Evolutionary conservation across 768 basidiomycete species (phyloP), one percentile per base, ranked within the genome.

Genomic region (Boletales sp.): DNA sequence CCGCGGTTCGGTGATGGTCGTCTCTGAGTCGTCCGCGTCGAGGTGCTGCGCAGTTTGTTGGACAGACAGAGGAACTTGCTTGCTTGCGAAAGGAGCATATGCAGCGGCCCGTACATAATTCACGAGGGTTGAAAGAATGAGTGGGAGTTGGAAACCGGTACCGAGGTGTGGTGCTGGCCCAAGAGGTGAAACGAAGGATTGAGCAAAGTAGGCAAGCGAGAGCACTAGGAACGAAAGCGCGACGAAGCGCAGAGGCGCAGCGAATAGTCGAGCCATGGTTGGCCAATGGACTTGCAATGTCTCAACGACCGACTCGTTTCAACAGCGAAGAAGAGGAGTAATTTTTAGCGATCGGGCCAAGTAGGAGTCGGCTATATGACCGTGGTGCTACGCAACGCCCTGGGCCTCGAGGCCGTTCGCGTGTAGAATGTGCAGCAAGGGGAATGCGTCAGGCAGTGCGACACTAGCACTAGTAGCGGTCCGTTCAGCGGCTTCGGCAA

Each of bases 91-190:
- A 31, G 68, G 61, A 5, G 44, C 48, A 21, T 54, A 55, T 18
- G 52, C 45, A 15, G 54, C 49, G 1, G 59, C 68, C 42, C 55
- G 63, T 11, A 51, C 68, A 49, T 63, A 56, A 30, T 49, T 53
- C 37, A 66, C 41, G 41, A 70, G 35, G 40, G 55, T 45, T n/a
- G 66, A 67, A 30, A 67, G 36, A 41, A 63, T 34, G 37, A 54
- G 41, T 30, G 68, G 51, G 36, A 62, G 31, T 32, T 39, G 36
- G 31, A 55, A 34, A 32, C 67, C 61, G 33, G 55, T 55, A 14
- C 63, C 61, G 3, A 69, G 68, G 48, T 65, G 59, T 44, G 66
- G 59, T 33, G 68, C 66, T 38, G 66, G 67, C 8, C 63, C 66
- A 0, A 69, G 59, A 21, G 59, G 66, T 13, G 68, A 63, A 21